These are phyloP conservation scores for Perilla frutescens DNA, from an alignment of 257 asterid species.

Conservation along the genomic window DNA sequence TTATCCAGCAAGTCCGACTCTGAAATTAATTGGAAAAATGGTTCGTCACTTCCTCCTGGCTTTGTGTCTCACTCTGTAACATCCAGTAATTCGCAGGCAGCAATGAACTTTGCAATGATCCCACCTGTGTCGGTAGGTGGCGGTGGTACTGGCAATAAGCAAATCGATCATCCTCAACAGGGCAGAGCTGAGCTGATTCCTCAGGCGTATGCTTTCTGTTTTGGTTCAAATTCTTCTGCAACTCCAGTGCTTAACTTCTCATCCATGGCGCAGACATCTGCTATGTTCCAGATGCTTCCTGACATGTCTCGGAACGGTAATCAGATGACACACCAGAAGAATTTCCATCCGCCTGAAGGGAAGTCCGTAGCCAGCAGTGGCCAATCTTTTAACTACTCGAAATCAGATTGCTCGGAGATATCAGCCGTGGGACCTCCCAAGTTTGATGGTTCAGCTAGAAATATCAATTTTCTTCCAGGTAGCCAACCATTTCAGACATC, in stretches of 20 bases:
- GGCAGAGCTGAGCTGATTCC: slow-evolving; percentile 41
- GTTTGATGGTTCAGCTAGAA: slow-evolving; percentile 42
- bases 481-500: slow-evolving; percentile 35
- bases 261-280: slow-evolving; percentile 41
- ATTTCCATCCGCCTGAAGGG: slow-evolving; percentile 46
- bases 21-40: slow-evolving; percentile 31
- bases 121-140: slow-evolving; percentile 30
- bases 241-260: slow-evolving; percentile 41
- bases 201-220: slow-evolving; percentile 45
- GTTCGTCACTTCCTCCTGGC: slow-evolving; percentile 29
- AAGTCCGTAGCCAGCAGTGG: slow-evolving; percentile 28
- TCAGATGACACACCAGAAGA: slow-evolving; percentile 44
- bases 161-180: slow-evolving; percentile 43
- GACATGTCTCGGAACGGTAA: slow-evolving; percentile 44
- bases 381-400: slow-evolving; percentile 33
- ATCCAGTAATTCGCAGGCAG: slow-evolving; percentile 23
- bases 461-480: slow-evolving; percentile 36
- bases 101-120: slow-evolving; percentile 40
- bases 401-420: slow-evolving; percentile 33
- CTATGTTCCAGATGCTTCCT: slow-evolving; percentile 52
- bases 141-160: slow-evolving; percentile 37
- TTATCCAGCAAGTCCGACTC: slow-evolving; percentile 36
- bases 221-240: slow-evolving; percentile 46
- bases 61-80: slow-evolving; percentile 38
- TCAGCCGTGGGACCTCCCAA: slow-evolving; percentile 40